Evolutionary conservation across 805 yeast genomes (phyloP).

Genomic region (Wickerhamomyces subpelliculosus): DNA sequence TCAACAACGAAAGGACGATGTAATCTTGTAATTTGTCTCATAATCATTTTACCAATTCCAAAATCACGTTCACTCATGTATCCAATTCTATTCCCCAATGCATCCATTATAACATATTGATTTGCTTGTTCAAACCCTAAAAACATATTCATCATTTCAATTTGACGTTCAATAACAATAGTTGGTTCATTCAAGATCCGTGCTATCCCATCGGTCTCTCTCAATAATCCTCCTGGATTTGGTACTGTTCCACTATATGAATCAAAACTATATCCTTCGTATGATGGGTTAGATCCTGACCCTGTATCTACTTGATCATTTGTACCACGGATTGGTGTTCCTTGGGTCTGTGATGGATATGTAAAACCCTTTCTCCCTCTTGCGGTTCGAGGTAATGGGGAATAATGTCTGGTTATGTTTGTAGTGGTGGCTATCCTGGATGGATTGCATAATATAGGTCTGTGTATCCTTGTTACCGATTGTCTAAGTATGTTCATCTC

Average conservation of each 20-base stretch:
- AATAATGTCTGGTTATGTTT: slow-evolving; percentile 6
- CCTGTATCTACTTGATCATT: neutral
- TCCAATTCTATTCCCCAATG: slow-evolving; percentile 70
- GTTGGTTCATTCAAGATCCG: slow-evolving; percentile 71
- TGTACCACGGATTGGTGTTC: too few species aligned
- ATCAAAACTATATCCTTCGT: slow-evolving; percentile 1
- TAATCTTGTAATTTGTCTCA: slow-evolving; percentile 74
- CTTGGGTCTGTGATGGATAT: neutral
- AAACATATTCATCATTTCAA: slow-evolving; percentile 82
- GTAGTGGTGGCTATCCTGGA: too few species aligned
- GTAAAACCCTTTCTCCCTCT: neutral
- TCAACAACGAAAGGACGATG: slow-evolving; percentile 85
- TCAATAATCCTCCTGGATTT: slow-evolving; percentile 44
- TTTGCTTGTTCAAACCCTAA: slow-evolving; percentile 92
- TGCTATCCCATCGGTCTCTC: slow-evolving; percentile 51
- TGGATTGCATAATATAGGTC: too few species aligned
- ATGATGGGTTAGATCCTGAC: neutral
- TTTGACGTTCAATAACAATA: slow-evolving; percentile 76
- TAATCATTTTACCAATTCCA: slow-evolving; percentile 45
- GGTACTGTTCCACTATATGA: slow-evolving; percentile 17
- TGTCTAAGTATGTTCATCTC: too few species aligned
- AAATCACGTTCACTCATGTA: slow-evolving; percentile 76
- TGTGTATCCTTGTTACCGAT: neutral
- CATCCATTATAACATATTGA: slow-evolving; percentile 64
- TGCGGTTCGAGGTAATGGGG: slow-evolving; percentile 15